Percentiles rank a stretch among this genome's conserved stretches.
Evolutionary conservation across 345 rosid genomes (phyloP).

Genomic region (Iberis pinnata): DNA sequence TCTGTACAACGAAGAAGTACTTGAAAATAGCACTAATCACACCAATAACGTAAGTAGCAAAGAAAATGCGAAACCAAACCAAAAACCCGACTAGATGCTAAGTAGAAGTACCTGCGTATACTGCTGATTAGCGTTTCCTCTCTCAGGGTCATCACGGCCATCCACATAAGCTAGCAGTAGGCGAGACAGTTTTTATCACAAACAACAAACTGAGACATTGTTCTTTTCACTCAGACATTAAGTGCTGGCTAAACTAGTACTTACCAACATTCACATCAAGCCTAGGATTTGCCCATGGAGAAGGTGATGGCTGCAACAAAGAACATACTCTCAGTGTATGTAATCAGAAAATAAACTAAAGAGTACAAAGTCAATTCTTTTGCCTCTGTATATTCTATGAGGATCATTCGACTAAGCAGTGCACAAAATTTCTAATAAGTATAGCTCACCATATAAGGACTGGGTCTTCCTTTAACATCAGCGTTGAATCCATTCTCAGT

Average conservation of each 20-base stretch:
- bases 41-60: too few relatives aligned
- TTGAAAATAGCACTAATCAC: not conserved
- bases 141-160: constrained; percentile 83
- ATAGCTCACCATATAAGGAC: constrained; percentile 64
- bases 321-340: constrained; percentile 6
- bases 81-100: not conserved
- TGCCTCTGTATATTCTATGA: not conserved
- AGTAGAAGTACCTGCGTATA: constrained; percentile 62
- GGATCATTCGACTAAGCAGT: constrained; percentile 1
- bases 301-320: constrained; percentile 66
- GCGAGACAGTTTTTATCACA: constrained; percentile 15
- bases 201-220: constrained; percentile 9
- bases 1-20: not conserved
- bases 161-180: constrained; percentile 71
- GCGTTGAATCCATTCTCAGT: constrained; percentile 51
- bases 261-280: constrained; percentile 96
- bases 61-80: too few relatives aligned
- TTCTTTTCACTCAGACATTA: not conserved
- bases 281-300: constrained; percentile 83
- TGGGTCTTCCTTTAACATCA: constrained; percentile 75
- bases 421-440: not conserved
- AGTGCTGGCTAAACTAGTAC: constrained; percentile 28
- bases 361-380: not conserved
- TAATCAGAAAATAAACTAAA: not conserved
- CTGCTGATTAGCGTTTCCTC: constrained; percentile 65